These are phyloP conservation scores for Camellia granthamiana DNA, from an alignment of 148 eudicot species.

Conservation along the genomic window DNA sequence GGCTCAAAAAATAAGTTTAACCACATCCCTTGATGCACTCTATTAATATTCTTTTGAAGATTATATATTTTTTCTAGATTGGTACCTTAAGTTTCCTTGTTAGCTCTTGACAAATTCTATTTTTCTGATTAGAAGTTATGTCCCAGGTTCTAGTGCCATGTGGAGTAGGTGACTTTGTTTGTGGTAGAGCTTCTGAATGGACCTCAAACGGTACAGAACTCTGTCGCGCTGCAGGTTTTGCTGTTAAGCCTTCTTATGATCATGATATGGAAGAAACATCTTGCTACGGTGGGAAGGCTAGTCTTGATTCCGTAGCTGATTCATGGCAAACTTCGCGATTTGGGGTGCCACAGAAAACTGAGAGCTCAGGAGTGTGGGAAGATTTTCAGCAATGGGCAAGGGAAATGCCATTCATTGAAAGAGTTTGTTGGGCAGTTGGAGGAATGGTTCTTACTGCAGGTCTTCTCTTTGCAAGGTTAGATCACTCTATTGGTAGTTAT, in stretches of 20 bases:
- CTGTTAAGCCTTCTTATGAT: slow-evolving; percentile 48
- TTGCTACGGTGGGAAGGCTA: slow-evolving; percentile 90
- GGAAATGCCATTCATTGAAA: slow-evolving; percentile 66
- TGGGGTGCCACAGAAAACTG: slow-evolving; percentile 29
- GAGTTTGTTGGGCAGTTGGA: slow-evolving; percentile 91
- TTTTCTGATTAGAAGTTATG: slow-evolving; percentile 30
- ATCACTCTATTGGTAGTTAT: not conserved
- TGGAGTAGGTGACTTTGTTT: slow-evolving; percentile 84
- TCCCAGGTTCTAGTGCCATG: slow-evolving; percentile 87
- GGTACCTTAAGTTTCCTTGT: not conserved
- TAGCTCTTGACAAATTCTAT: not conserved
- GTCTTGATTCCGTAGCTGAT: slow-evolving; percentile 72
- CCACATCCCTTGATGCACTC: not conserved
- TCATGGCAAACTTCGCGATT: slow-evolving; percentile 59
- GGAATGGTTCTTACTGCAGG: slow-evolving; percentile 98
- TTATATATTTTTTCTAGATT: not conserved
- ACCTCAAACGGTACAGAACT: slow-evolving; percentile 92
- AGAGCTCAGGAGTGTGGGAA: slow-evolving; percentile 33
- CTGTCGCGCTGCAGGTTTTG: slow-evolving; percentile 86
- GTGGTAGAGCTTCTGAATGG: slow-evolving; percentile 96
- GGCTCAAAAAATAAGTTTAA: not conserved
- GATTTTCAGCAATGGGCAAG: slow-evolving; percentile 71
- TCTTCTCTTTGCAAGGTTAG: slow-evolving; percentile 75
- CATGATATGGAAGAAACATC: slow-evolving; percentile 47
- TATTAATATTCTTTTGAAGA: not conserved